These are phyloP conservation scores for Penicillium griseofulvum DNA, from an alignment of 2,329 filamentous ascomycete genomes.

Conservation along the genomic window DNA sequence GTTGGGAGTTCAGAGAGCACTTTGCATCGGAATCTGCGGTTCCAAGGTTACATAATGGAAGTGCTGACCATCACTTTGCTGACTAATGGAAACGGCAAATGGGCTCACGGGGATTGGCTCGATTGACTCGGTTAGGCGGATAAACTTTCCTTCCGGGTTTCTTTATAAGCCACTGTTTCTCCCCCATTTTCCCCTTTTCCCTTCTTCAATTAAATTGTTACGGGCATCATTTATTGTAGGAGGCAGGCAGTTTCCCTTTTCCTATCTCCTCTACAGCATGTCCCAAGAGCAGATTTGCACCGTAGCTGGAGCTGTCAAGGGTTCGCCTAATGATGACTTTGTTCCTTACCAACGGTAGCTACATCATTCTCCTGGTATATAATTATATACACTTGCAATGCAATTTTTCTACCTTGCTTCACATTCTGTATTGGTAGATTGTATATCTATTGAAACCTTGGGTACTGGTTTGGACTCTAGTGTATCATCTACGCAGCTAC, in stretches of 20 bases:
- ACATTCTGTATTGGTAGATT: background rate
- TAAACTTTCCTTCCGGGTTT: slow-evolving; percentile 28
- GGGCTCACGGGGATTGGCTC: slow-evolving; percentile 39
- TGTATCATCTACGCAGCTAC: background rate
- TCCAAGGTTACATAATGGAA: slow-evolving; percentile 31
- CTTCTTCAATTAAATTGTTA: slow-evolving; percentile 52
- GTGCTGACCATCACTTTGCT: slow-evolving; percentile 26
- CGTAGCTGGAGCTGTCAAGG: slow-evolving; percentile 65
- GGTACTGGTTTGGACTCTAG: background rate
- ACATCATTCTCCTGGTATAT: slow-evolving; percentile 43
- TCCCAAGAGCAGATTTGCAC: slow-evolving; percentile 59
- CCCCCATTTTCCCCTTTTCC: slow-evolving; percentile 31
- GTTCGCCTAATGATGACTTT: slow-evolving; percentile 54
- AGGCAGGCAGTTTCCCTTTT: slow-evolving; percentile 47
- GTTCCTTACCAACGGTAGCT: slow-evolving; percentile 67
- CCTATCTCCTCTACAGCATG: slow-evolving; percentile 62
- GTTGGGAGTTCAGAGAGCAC: slow-evolving; percentile 27
- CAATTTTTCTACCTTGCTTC: no score
- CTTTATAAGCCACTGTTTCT: slow-evolving; percentile 19
- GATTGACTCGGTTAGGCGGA: slow-evolving; percentile 40
- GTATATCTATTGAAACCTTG: background rate
- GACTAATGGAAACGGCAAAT: slow-evolving; percentile 35
- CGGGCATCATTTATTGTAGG: slow-evolving; percentile 66
- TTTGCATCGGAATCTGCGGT: slow-evolving; percentile 35
- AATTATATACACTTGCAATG: background rate